Evolutionary conservation across 1,284 basidiomycete genomes (phyloP).

Genomic region (Ganoderma meredithae): DNA sequence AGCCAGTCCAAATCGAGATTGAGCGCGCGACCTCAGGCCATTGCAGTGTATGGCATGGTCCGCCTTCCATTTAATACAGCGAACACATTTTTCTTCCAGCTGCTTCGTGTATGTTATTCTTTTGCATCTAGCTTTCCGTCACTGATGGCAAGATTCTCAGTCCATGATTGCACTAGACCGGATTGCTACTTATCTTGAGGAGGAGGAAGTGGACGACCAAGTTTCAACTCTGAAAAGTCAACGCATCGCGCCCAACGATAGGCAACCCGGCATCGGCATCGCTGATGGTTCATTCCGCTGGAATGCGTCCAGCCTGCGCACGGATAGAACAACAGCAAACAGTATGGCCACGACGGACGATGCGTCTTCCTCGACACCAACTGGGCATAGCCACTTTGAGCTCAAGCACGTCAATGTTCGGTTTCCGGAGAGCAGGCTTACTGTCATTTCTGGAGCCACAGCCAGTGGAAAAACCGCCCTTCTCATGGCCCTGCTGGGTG

Average conservation of each 20-base stretch:
- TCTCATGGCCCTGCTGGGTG: constrained; percentile 73
- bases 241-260: constrained; percentile 35
- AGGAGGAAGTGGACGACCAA: constrained; percentile 69
- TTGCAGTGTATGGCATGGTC: constrained; percentile 77
- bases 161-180: constrained; percentile 81
- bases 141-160: constrained; percentile 36
- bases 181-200: constrained; percentile 81
- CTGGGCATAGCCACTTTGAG: constrained; percentile 60
- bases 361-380: constrained; percentile 28
- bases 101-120: constrained; percentile 55
- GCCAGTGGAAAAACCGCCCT: constrained; percentile 85
- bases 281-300: constrained; percentile 73
- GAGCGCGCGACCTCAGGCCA: constrained; percentile 51
- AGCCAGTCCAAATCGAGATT: background rate
- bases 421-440: constrained; percentile 76
- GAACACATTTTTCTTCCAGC: constrained; percentile 69
- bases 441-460: constrained; percentile 75
- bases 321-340: background rate
- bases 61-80: constrained; percentile 76
- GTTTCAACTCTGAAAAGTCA: constrained; percentile 41
- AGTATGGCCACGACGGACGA: constrained; percentile 31
- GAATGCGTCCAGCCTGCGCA: constrained; percentile 48
- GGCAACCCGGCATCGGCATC: constrained; percentile 63
- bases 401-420: constrained; percentile 67
- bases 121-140: background rate